These are phyloP conservation scores for Alternaria alternata DNA, from an alignment of 2,329 filamentous ascomycete genomes.

Conservation along the genomic window DNA sequence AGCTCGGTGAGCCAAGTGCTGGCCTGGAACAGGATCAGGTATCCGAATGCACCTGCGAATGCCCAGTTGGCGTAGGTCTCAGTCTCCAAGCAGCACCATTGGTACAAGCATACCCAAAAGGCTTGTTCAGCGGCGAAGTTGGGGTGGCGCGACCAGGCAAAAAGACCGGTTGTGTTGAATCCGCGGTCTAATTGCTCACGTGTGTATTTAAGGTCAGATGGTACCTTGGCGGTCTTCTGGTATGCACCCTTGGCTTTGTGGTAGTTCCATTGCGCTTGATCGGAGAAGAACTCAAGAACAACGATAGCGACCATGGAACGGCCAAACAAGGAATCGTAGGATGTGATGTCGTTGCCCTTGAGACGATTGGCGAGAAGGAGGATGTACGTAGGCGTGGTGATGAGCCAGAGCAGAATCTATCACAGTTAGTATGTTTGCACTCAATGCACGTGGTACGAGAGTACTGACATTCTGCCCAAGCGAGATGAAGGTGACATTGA, in stretches of 20 bases:
- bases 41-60: constrained; percentile 70
- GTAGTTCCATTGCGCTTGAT: constrained; percentile 92
- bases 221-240: constrained; percentile 74
- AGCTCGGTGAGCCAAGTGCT: constrained; percentile 88
- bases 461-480: constrained; percentile 69
- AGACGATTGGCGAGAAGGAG: constrained; percentile 77
- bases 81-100: constrained; percentile 83
- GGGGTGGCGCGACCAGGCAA: constrained; percentile 88
- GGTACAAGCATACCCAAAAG: constrained; percentile 87
- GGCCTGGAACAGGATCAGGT: constrained; percentile 84
- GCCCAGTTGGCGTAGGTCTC: constrained; percentile 81
- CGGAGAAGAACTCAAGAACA: constrained; percentile 78
- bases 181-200: constrained; percentile 86
- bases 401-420: constrained; percentile 76
- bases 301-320: constrained; percentile 65
- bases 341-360: constrained; percentile 58
- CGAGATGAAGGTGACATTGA: constrained; percentile 92
- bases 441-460: not conserved
- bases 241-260: constrained; percentile 84
- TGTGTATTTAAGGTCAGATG: constrained; percentile 66
- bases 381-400: constrained; percentile 84
- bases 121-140: constrained; percentile 94
- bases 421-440: constrained; percentile 6
- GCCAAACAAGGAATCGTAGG: constrained; percentile 66
- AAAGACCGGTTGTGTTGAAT: constrained; percentile 84